Conservation (phyloP, 176 grass and related monocot genomes). For the Poa pratensis region DNA sequence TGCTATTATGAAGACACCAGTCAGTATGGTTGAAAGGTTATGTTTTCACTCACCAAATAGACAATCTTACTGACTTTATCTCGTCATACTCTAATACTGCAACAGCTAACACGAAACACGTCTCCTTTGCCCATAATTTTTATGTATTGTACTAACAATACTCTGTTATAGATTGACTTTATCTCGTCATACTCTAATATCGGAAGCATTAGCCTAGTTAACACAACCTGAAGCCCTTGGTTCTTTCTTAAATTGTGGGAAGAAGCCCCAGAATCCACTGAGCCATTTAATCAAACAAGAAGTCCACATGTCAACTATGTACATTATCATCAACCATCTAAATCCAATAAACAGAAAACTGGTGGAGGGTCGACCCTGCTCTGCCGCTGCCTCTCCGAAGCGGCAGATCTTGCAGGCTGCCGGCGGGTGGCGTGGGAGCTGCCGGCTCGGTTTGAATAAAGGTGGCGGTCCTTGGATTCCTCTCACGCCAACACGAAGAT, state of each 20-base stretch:
- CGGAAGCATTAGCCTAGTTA: background rate
- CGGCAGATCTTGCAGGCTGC: too few species aligned
- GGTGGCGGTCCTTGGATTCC: too few species aligned
- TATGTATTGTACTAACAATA: background rate
- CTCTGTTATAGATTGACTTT: background rate
- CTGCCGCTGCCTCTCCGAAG: too few species aligned
- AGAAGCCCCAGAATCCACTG: background rate
- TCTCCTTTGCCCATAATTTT: slow-evolving; percentile 2
- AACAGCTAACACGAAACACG: background rate
- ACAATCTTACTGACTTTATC: background rate
- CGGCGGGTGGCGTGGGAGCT: too few species aligned
- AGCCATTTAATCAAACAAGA: slow-evolving; percentile 10
- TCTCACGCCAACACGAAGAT: too few species aligned
- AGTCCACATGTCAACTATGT: background rate
- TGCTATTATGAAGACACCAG: background rate
- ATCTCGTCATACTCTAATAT: too few species aligned
- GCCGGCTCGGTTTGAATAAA: too few species aligned
- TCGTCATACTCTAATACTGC: background rate
- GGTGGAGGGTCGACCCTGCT: too few species aligned
- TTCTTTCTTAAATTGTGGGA: background rate
- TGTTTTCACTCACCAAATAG: background rate
- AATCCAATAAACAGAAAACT: background rate
- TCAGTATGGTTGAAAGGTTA: slow-evolving; percentile 7
- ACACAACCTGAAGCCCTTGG: slow-evolving; percentile 14
- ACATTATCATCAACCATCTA: background rate